Percentiles rank a stretch among this genome's conserved stretches.
Evolutionary conservation across 345 rosid genomes (phyloP).

Genomic region (Pelargonium nanum): DNA sequence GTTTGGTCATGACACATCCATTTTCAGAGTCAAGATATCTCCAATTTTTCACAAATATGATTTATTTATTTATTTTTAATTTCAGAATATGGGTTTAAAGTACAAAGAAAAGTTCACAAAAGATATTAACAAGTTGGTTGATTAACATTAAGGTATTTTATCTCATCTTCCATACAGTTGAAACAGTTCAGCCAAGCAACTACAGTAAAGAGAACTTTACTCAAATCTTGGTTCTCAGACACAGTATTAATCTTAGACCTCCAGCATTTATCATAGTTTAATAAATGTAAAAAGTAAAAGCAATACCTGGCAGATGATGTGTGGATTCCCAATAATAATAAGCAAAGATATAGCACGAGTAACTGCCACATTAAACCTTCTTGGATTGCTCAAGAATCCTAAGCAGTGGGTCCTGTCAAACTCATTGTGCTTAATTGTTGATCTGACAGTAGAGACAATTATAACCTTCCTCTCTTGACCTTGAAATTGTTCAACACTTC

Average conservation of each 20-base stretch:
- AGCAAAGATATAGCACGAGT: slow-evolving; percentile 76
- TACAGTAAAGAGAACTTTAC: background rate
- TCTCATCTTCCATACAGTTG: background rate
- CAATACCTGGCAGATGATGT: slow-evolving; percentile 63
- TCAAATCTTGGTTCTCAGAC: background rate
- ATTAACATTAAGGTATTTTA: background rate
- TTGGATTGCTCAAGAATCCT: slow-evolving; percentile 79
- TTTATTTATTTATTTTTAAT: too few relatives aligned
- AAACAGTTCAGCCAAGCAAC: too few relatives aligned
- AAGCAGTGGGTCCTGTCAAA: slow-evolving; percentile 57
- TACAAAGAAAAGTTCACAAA: background rate
- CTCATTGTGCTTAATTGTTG: slow-evolving; percentile 69
- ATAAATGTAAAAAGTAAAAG: background rate
- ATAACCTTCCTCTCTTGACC: slow-evolving; percentile 84
- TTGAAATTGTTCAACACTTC: slow-evolving; percentile 95
- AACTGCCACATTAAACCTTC: slow-evolving; percentile 81
- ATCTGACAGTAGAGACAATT: slow-evolving; percentile 77
- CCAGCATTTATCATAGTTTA: too few relatives aligned
- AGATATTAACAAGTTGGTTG: background rate
- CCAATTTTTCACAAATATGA: too few relatives aligned
- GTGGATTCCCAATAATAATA: slow-evolving; percentile 72
- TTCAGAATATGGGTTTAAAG: too few relatives aligned
- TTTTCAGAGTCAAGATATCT: too few relatives aligned
- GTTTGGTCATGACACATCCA: too few relatives aligned
- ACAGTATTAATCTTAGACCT: too few relatives aligned